Base-by-base conservation (phyloP, 2,329 filamentous ascomycete species). In the Colletotrichum melonis region DNA sequence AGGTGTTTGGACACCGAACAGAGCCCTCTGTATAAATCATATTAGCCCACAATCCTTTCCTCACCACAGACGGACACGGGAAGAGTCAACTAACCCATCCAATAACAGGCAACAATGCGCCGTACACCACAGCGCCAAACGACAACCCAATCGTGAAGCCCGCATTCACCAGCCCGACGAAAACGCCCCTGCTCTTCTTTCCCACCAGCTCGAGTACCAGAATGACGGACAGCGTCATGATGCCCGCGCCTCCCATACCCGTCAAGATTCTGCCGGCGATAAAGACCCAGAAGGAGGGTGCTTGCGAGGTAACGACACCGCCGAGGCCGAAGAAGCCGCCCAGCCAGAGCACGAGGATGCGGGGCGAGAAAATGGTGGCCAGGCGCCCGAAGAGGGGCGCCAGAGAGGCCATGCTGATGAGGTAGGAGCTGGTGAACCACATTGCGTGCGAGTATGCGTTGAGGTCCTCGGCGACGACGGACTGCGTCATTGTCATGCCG, bases 391-490 rank as follows among this genome's bases (percentile, higher is more conserved):
- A 88, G 2, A 97, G 81, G 0, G 94, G 94, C 0, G 92, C 89
- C 14, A 93, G 82, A 14, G 86, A 88, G 32, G 88, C 94, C 88
- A 87, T 86, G 76, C 84, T 80, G 74, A 90, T 87, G 60, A 97
- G 86, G 79, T 94, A 97, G 2, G 92, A 87, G 38, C 93, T 94
- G 8, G 93, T 95, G 80, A 97, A 95, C 94, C 94, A 97, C 81
- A 91, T 93, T 46, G 91, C 91, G 68, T 91, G 85, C 69, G 92
- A 90, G 78, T 94, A 95, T 1, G 93, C 90, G 81, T 94, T 87
- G 2, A 97, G 86, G 76, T 96, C 94, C 8, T 88, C 88, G 2
- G 94, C 94, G 76, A 97, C 94, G 63, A 87, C 87, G 8, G 92
- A 94, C 82, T 97, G 94, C 1, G 93, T 93, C 69, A 95, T 95